These are phyloP conservation scores for Tetratostichococcus sp. DNA, from an alignment of 139 green algal genomes.

Conservation along the genomic window DNA sequence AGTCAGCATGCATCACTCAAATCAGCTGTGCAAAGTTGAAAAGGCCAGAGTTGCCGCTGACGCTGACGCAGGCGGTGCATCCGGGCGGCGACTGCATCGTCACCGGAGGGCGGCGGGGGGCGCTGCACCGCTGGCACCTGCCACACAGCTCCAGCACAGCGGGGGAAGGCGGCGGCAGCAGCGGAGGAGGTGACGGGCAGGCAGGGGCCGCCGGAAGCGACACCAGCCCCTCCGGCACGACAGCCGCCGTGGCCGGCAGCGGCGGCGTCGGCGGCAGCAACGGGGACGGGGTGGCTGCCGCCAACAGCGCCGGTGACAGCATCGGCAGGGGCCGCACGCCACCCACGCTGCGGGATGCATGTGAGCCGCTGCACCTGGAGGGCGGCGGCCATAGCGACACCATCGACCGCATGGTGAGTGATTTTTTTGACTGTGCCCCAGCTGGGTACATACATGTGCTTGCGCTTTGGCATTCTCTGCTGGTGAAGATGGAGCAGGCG, in stretches of 20 bases:
- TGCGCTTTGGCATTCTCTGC: too few species aligned
- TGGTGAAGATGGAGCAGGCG: too few species aligned
- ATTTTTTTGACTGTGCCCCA: too few species aligned
- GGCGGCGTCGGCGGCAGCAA: not conserved
- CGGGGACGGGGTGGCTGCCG: too few species aligned
- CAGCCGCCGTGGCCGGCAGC: not conserved
- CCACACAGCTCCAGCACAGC: not conserved
- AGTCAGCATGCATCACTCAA: too few species aligned
- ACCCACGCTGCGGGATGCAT: conserved; percentile 1
- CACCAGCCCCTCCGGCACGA: too few species aligned
- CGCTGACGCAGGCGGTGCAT: conserved; percentile 35
- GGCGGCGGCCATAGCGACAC: conserved; percentile 22
- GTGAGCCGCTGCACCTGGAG: conserved; percentile 15
- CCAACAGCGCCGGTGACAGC: too few species aligned
- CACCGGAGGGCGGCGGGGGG: conserved; percentile 17
- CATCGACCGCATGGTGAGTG: conserved; percentile 55
- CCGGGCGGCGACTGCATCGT: conserved; percentile 24
- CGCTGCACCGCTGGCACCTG: conserved; percentile 21
- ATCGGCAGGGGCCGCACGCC: not conserved
- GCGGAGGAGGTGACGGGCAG: too few species aligned
- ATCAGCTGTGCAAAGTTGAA: too few species aligned
- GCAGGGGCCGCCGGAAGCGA: not conserved
- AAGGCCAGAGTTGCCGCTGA: too few species aligned
- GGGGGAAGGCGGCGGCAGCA: too few species aligned
- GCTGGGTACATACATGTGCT: too few species aligned